Base-by-base conservation (phyloP, 331 rosid species). In the Pyracantha coccinea region DNA sequence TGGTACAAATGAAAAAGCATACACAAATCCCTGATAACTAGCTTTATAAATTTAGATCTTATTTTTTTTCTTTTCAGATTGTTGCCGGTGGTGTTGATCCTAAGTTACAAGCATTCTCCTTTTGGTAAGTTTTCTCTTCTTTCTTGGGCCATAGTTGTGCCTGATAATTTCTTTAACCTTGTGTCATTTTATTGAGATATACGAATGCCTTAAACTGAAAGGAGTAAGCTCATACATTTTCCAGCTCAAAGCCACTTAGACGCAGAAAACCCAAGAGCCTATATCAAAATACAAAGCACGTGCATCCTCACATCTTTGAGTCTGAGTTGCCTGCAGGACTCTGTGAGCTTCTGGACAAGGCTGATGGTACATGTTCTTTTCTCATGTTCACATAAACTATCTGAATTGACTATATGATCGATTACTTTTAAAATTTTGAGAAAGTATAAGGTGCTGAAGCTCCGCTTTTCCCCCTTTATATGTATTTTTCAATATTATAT, bases 1-100 rank as follows among this genome's bases (percentile, higher is more conserved):
- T 41, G 47, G 15, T 11, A 41, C 47, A 41, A 7, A 31, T 9
- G 27, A 65, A 27, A 50, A 41, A 41, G 15, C 47, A 13, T 71
- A 16, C 11, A 53, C 28, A 52, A 61, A 63, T 41, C 16, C 38
- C 66, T 28, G 24, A 20, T 66, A 8, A 52, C 45, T 47, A 32
- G 19, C 70, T 38, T 41, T 19, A 24, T 23, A 24, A 64, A 25
- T 70, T 71, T 38, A 21, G 54, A 33, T 72, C 14, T 20, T 20
- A 66, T 24, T 50, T 75, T 25, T 78, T 21, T 78, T 83, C 24
- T 73, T 75, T 72, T 69, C 85, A 90, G 95, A 74, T 82, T 74
- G 27, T 83, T 71, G 90, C 80, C 35, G 88, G 81, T 80, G 86
- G 82, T 57, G 64, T 85, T 61, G 90, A 89, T 82, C 97, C 96